These are phyloP conservation scores for Exophiala bonariae DNA, from an alignment of 2,329 filamentous ascomycete species.

Conservation along the genomic window DNA sequence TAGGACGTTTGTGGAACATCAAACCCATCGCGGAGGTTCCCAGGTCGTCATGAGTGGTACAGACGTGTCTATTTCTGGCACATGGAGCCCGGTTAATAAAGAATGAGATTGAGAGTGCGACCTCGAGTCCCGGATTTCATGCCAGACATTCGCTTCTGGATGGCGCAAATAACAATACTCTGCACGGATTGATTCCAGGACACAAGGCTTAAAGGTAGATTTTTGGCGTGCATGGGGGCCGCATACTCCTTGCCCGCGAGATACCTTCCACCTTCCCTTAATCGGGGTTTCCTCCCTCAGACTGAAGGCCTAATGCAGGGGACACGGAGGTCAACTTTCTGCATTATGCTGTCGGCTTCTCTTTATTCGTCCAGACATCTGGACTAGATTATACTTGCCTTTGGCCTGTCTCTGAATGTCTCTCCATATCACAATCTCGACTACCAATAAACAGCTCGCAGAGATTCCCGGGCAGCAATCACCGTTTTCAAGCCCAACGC, in stretches of 20 bases:
- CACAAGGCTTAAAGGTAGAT: slow-evolving; percentile 3
- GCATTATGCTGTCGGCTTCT: too few relatives aligned
- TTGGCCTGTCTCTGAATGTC: slow-evolving; percentile 11
- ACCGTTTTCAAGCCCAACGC: slow-evolving; percentile 9
- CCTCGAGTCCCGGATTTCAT: slow-evolving; percentile 10
- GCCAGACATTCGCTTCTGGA: slow-evolving; percentile 10
- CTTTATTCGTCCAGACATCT: too few relatives aligned
- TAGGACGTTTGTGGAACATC: too few relatives aligned
- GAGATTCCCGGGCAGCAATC: slow-evolving; percentile 15
- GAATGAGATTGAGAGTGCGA: slow-evolving; percentile 17
- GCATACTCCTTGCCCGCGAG: neutral
- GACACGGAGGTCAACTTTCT: too few relatives aligned
- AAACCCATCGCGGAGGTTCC: slow-evolving; percentile 21
- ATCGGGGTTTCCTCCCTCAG: neutral
- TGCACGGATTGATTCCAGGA: too few relatives aligned
- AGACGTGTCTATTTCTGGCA: slow-evolving; percentile 21
- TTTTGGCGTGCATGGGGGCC: slow-evolving; percentile 1
- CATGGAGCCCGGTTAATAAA: slow-evolving; percentile 15
- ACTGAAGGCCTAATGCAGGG: neutral
- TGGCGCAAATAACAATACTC: slow-evolving; percentile 5
- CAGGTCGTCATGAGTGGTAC: slow-evolving; percentile 21
- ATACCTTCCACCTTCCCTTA: neutral
- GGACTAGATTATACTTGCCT: neutral
- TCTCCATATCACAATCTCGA: slow-evolving; percentile 20
- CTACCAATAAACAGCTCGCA: slow-evolving; percentile 13